Percentiles rank a stretch among this genome's conserved stretches.
phyloP scores from a whole-genome alignment of 768 basidiomycete species.

The Lyophyllum semitale region DNA sequence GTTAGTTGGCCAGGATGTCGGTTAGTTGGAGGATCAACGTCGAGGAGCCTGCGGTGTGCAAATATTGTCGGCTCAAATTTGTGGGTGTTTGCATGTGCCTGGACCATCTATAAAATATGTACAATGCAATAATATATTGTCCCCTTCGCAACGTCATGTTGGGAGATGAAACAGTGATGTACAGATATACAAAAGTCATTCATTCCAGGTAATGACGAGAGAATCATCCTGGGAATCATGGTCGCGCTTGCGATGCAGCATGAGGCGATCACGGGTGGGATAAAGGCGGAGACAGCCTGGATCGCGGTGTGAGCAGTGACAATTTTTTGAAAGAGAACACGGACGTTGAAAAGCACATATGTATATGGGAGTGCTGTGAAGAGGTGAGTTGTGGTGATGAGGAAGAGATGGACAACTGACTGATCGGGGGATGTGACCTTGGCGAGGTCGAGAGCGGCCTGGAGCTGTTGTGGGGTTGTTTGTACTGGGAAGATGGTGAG shows the following conservation, averaged over 20 bases:
- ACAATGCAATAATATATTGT: background rate
- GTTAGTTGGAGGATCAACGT: background rate
- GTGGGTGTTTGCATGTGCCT: background rate
- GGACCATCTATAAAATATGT: background rate
- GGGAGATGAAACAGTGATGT: background rate
- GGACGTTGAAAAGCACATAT: slow-evolving; percentile 70
- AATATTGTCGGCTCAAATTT: slow-evolving; percentile 10
- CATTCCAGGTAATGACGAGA: slow-evolving; percentile 75
- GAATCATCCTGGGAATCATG: slow-evolving; percentile 58
- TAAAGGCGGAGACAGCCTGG: slow-evolving; percentile 72
- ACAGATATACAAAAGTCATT: slow-evolving; percentile 24
- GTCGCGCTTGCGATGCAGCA: slow-evolving; percentile 73
- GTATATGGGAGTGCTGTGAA: slow-evolving; percentile 74
- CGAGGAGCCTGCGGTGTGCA: slow-evolving; percentile 2
- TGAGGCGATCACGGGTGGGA: slow-evolving; percentile 66
- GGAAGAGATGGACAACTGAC: slow-evolving; percentile 32
- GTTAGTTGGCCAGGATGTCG: slow-evolving; percentile 9
- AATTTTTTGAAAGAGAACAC: slow-evolving; percentile 2
- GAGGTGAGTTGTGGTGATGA: background rate
- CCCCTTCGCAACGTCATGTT: slow-evolving; percentile 6
- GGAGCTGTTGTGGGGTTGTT: slow-evolving; percentile 57
- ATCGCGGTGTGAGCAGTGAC: background rate
- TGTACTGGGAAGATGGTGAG: slow-evolving; percentile 38
- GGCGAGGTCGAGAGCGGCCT: slow-evolving; percentile 45
- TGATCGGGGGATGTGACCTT: slow-evolving; percentile 66